Evolutionary conservation across 768 basidiomycete species (phyloP).

Genomic region (Calocybe indica): DNA sequence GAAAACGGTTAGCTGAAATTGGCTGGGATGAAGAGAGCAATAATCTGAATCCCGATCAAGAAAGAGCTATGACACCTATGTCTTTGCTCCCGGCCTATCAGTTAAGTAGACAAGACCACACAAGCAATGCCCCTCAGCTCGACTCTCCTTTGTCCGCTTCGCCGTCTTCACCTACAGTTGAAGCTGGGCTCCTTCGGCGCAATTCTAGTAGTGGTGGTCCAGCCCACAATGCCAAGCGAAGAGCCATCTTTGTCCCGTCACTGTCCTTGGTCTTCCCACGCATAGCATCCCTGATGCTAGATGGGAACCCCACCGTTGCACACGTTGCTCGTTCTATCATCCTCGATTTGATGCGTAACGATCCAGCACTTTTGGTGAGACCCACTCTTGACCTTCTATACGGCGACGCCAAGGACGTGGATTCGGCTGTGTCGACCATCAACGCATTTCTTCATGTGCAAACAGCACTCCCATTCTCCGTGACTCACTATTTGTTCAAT

Average conservation of each 20-base stretch:
- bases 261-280: slow-evolving; percentile 49
- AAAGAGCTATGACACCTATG: slow-evolving; percentile 60
- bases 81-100: slow-evolving; percentile 56
- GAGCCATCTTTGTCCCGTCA: slow-evolving; percentile 62
- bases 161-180: slow-evolving; percentile 24
- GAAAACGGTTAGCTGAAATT: slow-evolving; percentile 62
- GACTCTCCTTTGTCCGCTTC: slow-evolving; percentile 7
- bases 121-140: slow-evolving; percentile 13
- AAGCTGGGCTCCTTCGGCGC: slow-evolving; percentile 32
- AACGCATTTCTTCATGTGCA: slow-evolving; percentile 55
- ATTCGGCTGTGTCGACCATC: slow-evolving; percentile 44
- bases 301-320: slow-evolving; percentile 48
- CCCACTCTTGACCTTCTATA: slow-evolving; percentile 56
- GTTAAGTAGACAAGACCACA: slow-evolving; percentile 43
- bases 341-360: slow-evolving; percentile 68
- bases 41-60: slow-evolving; percentile 46
- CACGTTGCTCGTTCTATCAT: slow-evolving; percentile 50
- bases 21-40: slow-evolving; percentile 66
- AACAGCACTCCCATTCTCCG: slow-evolving; percentile 50
- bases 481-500: slow-evolving; percentile 66
- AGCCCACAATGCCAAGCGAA: slow-evolving; percentile 42
- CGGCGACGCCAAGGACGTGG: slow-evolving; percentile 41
- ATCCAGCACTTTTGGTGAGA: slow-evolving; percentile 60
- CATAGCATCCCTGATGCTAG: slow-evolving; percentile 46
- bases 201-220: slow-evolving; percentile 50